Evolutionary conservation across 192 early-diverging fungal genomes (phyloP), one percentile per base, ranked within the genome.

Genomic region (Rhizoclosmatium globosum): DNA sequence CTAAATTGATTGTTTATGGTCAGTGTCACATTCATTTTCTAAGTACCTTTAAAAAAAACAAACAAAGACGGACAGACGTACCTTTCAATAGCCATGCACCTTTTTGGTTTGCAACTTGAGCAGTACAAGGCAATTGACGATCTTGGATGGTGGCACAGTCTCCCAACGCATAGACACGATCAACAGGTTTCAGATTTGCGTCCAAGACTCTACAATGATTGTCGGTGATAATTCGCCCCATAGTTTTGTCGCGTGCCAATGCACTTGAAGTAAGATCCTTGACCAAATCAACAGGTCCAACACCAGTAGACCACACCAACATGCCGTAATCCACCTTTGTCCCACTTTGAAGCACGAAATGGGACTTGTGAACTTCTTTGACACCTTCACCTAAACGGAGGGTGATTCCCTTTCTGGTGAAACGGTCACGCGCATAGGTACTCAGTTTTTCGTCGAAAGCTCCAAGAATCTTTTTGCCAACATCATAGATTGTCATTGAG

Each of bases 81-180:
- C 75, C 75, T 71, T 92, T 93, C 17, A 86, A 67, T 9, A 95
- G 79, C 79, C 88, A 93, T 6, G 83, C 85, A 0, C 90, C 93
- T 64, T 95, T 92, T 78, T 95, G 94, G 65, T 87, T 89, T 1
- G 94, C 94, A 0, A 94, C 92, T 83, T 98, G 97, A 4, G 97
- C 97, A 7, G 93, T 94, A 4, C 92, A 89, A 23, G 94, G 94
- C 9, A 95, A 86, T 60, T 90, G 88, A 39, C 92, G 85, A 64
- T 91, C 92, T 80, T 94, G 86, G 71, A 95, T 92, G 0, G 92
- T 90, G 2, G 94, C 94, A 82, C 96, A 98, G 82, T 98, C 97
- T 64, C 97, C 97, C 38, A 80, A 44, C 47, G 71, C 82, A 21
- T 78, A 83, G 44, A 95, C 91, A 62, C 91, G 88, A 3, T 71